Percentiles rank a stretch among this genome's conserved stretches.
Evolutionary conservation across 2,329 filamentous ascomycete species (phyloP).

Genomic region (Paramyrothecium roridum): DNA sequence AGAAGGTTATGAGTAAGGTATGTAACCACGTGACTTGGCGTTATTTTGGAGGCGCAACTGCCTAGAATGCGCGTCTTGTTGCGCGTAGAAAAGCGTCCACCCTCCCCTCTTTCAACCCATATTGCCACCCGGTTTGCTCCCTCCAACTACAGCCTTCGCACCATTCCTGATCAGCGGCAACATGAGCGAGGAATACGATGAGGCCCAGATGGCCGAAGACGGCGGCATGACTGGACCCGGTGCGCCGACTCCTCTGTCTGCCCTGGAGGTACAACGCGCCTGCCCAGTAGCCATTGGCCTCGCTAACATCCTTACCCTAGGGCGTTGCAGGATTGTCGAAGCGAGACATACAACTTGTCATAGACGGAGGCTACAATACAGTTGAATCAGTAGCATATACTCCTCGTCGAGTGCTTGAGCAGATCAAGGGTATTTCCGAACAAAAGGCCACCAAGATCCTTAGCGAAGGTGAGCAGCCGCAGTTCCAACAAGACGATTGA

Average conservation of each 20-base stretch:
- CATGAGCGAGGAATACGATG: conserved; percentile 61
- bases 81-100: conserved; percentile 20
- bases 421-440: conserved; percentile 97
- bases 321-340: conserved; percentile 88
- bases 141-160: not conserved
- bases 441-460: conserved; percentile 92
- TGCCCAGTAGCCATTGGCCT: not conserved
- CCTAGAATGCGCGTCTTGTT: conserved; percentile 29
- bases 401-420: conserved; percentile 77
- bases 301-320: conserved; percentile 40
- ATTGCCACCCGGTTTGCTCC: not conserved
- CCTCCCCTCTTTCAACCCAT: conserved; percentile 8
- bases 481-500: too few relatives aligned
- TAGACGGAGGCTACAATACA: conserved; percentile 91
- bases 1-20: conserved; percentile 2
- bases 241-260: conserved; percentile 84
- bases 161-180: conserved; percentile 3
- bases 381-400: conserved; percentile 95
- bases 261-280: conserved; percentile 70
- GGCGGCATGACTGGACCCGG: conserved; percentile 75
- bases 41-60: conserved; percentile 19
- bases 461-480: conserved; percentile 64
- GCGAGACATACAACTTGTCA: conserved; percentile 87
- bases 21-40: conserved; percentile 35
- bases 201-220: conserved; percentile 65